phyloP scores from a whole-genome alignment of 768 basidiomycete species.

The Dentipellis sp. region DNA sequence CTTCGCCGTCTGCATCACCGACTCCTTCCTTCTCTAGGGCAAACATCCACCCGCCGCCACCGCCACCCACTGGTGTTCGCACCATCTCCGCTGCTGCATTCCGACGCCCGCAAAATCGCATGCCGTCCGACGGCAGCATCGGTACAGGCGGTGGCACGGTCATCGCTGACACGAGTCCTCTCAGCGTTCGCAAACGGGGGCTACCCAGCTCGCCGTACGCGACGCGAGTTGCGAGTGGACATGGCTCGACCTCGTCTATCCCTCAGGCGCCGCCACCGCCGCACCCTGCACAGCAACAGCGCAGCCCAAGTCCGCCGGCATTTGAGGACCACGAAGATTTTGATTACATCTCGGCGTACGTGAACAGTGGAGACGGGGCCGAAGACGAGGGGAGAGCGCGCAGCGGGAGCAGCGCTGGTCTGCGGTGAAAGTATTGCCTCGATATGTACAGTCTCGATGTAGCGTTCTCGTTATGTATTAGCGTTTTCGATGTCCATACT shows the following conservation, averaged over 20 bases:
- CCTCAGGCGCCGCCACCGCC: conserved; percentile 4
- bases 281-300: conserved; percentile 7
- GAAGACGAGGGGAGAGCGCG: too few relatives aligned
- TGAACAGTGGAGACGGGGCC: conserved; percentile 1
- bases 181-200: conserved; percentile 39
- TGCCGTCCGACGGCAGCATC: conserved; percentile 16
- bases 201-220: conserved; percentile 36
- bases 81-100: conserved; percentile 76
- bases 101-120: conserved; percentile 38
- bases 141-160: background rate
- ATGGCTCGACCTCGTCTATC: conserved; percentile 1
- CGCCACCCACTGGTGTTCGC: conserved; percentile 25
- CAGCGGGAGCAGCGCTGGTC: too few relatives aligned
- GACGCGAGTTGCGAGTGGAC: background rate
- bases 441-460: too few relatives aligned
- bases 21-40: conserved; percentile 16
- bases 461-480: too few relatives aligned
- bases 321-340: conserved; percentile 38
- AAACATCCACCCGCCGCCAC: conserved; percentile 25
- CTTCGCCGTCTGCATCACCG: conserved; percentile 16
- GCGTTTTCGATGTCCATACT: too few relatives aligned
- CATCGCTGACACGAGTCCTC: conserved; percentile 36
- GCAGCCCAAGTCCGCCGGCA: conserved; percentile 8
- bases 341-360: conserved; percentile 52
- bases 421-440: too few relatives aligned